These are phyloP conservation scores for Termitomyces sp. DNA, from an alignment of 1,284 basidiomycete species.

Conservation along the genomic window DNA sequence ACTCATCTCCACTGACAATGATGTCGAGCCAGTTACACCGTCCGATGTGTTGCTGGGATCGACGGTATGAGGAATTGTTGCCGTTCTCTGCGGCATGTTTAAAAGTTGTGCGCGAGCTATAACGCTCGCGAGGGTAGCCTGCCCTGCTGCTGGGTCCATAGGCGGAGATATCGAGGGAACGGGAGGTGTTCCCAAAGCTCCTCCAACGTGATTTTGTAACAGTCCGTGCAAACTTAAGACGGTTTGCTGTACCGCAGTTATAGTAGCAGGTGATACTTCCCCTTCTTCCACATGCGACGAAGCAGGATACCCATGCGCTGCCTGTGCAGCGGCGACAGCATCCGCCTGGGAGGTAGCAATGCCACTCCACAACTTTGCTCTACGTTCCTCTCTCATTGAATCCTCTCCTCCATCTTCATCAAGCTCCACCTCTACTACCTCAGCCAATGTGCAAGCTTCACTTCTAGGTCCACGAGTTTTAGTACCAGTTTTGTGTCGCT, in stretches of 20 bases:
- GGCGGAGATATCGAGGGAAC: slow-evolving; percentile 29
- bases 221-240: slow-evolving; percentile 54
- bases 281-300: slow-evolving; percentile 52
- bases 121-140: slow-evolving; percentile 61
- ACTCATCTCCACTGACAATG: background rate
- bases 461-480: slow-evolving; percentile 42
- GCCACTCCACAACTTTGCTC: slow-evolving; percentile 58
- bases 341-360: slow-evolving; percentile 40
- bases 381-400: slow-evolving; percentile 46
- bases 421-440: slow-evolving; percentile 55
- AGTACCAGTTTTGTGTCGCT: slow-evolving; percentile 61
- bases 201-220: slow-evolving; percentile 54
- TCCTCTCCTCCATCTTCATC: slow-evolving; percentile 49
- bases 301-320: slow-evolving; percentile 19
- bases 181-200: slow-evolving; percentile 43
- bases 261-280: slow-evolving; percentile 48
- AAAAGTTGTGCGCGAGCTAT: slow-evolving; percentile 59
- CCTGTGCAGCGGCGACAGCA: slow-evolving; percentile 13
- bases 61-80: background rate
- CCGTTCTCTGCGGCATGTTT: slow-evolving; percentile 27
- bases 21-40: background rate
- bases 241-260: slow-evolving; percentile 47
- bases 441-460: slow-evolving; percentile 48
- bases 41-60: background rate
- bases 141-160: slow-evolving; percentile 44